Evolutionary conservation across 257 asterid species (phyloP).

Genomic region (Knoxia roxburghii): DNA sequence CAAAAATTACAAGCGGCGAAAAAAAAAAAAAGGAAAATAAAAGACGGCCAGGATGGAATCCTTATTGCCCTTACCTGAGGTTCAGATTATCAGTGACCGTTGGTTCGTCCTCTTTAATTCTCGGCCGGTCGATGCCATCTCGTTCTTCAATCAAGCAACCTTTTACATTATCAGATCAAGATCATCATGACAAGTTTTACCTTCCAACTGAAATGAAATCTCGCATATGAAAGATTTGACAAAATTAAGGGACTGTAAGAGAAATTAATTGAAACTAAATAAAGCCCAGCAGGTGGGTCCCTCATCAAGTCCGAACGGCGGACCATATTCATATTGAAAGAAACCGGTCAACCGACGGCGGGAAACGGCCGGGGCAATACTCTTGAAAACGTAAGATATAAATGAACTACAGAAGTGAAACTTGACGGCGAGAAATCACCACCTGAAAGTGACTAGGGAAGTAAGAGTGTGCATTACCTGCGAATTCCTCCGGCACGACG

Average conservation of each 20-base stretch:
- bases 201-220: too few species aligned
- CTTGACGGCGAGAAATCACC: neutral
- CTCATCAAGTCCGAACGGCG: too few species aligned
- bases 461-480: conserved; percentile 36
- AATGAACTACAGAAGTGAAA: neutral
- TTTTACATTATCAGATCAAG: conserved; percentile 28
- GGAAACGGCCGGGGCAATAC: neutral
- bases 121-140: conserved; percentile 37
- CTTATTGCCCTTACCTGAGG: conserved; percentile 43
- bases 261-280: too few species aligned
- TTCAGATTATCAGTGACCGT: conserved; percentile 18
- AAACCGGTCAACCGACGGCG: conserved; percentile 13
- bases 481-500: conserved; percentile 79
- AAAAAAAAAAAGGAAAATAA: neutral
- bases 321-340: neutral
- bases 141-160: conserved; percentile 55
- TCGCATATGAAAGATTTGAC: too few species aligned
- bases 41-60: neutral
- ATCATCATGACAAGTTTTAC: too few species aligned
- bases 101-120: conserved; percentile 25
- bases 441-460: neutral
- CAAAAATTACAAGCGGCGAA: too few species aligned
- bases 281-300: too few species aligned
- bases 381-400: neutral
- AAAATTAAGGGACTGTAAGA: too few species aligned